Conservation (phyloP, 2,329 filamentous ascomycete species). For the Ascochyta lentis region DNA sequence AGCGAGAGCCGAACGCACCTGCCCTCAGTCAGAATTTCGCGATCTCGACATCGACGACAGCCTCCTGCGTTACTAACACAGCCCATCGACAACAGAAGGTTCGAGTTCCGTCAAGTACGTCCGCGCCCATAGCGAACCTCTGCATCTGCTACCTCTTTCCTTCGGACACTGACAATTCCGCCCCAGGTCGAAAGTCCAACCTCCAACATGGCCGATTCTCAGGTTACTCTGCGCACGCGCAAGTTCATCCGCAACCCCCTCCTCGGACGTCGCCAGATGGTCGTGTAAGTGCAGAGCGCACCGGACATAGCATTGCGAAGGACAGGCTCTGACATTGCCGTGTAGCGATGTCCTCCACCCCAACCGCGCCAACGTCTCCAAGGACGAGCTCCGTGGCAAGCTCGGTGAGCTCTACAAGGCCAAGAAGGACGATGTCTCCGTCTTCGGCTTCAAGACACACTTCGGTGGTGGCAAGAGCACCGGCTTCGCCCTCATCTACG, state of each 20-base stretch:
- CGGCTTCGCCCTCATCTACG: constrained; percentile 98
- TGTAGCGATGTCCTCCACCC: constrained; percentile 98
- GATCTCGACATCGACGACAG: constrained; percentile 19
- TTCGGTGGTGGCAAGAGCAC: constrained; percentile 99
- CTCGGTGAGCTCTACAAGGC: constrained; percentile 97
- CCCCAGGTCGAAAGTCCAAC: constrained; percentile 42
- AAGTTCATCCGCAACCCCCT: constrained; percentile 99
- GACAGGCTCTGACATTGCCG: constrained; percentile 39
- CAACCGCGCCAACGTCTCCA: constrained; percentile 97
- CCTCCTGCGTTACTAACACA: constrained; percentile 33
- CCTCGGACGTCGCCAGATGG: constrained; percentile 98
- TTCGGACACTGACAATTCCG: constrained; percentile 24
- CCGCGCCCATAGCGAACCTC: constrained; percentile 7
- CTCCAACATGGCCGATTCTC: constrained; percentile 80
- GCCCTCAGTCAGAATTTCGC: constrained; percentile 7
- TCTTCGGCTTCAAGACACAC: constrained; percentile 98
- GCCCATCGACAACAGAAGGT: constrained; percentile 39
- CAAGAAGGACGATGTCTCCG: constrained; percentile 94
- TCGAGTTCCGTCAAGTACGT: constrained; percentile 46
- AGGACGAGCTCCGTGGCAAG: constrained; percentile 97
- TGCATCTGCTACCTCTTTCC: constrained; percentile 11
- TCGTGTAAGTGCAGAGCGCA: constrained; percentile 72
- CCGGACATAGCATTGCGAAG: constrained; percentile 21
- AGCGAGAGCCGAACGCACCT: constrained; percentile 17
- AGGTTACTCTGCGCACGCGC: constrained; percentile 78